Evolutionary conservation across 2,329 filamentous ascomycete species (phyloP), one percentile per base, ranked within the genome.

Genomic region (Dendryphion nanum): DNA sequence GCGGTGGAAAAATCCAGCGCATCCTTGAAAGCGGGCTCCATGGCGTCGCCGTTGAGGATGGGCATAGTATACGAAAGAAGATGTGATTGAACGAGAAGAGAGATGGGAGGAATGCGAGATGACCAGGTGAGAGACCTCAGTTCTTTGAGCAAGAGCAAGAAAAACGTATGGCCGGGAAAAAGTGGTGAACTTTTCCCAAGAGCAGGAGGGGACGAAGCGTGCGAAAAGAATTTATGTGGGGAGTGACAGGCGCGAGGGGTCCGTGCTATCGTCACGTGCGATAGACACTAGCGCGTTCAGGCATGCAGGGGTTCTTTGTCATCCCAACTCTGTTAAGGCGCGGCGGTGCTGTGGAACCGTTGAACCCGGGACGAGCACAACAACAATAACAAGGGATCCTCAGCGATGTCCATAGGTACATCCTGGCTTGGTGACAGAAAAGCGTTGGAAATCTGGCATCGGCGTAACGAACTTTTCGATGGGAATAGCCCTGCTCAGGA

Each of bases 1-100:
- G 91, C 93, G 63, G 76, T 84, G 64, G 76, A 74, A 75, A 77
- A 77, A 75, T 94, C 86, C 56, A 89, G 74, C 63, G 84, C 74
- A 68, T 82, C 71, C 55, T 61, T 70, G 66, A 56, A 47, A 35
- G 45, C 21, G 24, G 62, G 75, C 48, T 71, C 71, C 58, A 74
- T 72, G 48, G 69, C 63, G 62, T 79, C 72, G 59, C 82, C 83
- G 71, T 86, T 87, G 63, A 79, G 73, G 60, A 82, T 75, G 68
- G 86, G 80, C 88, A 93, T 28, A 15, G 19, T 18, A 21, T 15
- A 36, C 15, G 29, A 29, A 23, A 7, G n/a, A 44, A 49, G 41
- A 26, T 26, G 23, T n/a, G 23, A 42, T 52, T 58, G 58, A 53
- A 63, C 59, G 45, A 59, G 57, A 48, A 45, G 44, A 53, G 48